These are phyloP conservation scores for Podospora pseudopauciseta DNA, from an alignment of 495 filamentous ascomycete genomes.

Conservation along the genomic window DNA sequence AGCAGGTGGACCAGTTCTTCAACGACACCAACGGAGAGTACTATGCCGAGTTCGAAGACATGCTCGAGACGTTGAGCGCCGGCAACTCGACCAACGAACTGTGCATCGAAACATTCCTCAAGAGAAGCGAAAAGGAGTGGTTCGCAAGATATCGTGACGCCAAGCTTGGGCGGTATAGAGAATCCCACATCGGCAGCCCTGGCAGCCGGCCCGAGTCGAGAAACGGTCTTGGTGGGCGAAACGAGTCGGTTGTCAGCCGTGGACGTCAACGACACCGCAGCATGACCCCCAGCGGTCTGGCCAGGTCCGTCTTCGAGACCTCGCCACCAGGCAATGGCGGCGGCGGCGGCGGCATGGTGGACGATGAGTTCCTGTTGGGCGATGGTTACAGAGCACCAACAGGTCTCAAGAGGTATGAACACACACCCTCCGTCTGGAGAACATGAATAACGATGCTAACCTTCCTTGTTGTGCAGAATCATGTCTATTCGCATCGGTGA, in stretches of 20 bases:
- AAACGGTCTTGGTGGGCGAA: constrained; percentile 17
- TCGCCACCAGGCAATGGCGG: constrained; percentile 23
- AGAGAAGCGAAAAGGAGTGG: constrained; percentile 63
- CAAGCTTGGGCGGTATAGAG: constrained; percentile 47
- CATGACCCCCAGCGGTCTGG: constrained; percentile 30
- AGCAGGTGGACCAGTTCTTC: constrained; percentile 65
- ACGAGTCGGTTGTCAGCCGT: constrained; percentile 31
- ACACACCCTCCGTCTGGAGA: constrained; percentile 31
- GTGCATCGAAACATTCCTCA: constrained; percentile 61
- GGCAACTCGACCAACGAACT: constrained; percentile 52
- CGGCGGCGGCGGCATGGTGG: constrained; percentile 8
- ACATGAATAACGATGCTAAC: constrained; percentile 6
- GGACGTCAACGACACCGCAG: constrained; percentile 33
- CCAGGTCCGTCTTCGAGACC: constrained; percentile 30
- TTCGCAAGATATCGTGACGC: constrained; percentile 55
- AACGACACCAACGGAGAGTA: constrained; percentile 60
- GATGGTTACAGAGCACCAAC: constrained; percentile 63
- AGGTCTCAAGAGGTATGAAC: constrained; percentile 53
- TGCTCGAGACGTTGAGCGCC: constrained; percentile 49
- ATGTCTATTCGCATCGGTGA: constrained; percentile 47
- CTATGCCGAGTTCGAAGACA: constrained; percentile 54
- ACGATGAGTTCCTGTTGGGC: constrained; percentile 60
- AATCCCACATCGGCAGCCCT: constrained; percentile 18
- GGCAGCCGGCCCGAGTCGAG: constrained; percentile 28
- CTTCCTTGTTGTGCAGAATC: constrained; percentile 14